Evolutionary conservation across 73 alveolate genomes (phyloP), one percentile per base, ranked within the genome.

Genomic region (Durusdinium trenchii): DNA sequence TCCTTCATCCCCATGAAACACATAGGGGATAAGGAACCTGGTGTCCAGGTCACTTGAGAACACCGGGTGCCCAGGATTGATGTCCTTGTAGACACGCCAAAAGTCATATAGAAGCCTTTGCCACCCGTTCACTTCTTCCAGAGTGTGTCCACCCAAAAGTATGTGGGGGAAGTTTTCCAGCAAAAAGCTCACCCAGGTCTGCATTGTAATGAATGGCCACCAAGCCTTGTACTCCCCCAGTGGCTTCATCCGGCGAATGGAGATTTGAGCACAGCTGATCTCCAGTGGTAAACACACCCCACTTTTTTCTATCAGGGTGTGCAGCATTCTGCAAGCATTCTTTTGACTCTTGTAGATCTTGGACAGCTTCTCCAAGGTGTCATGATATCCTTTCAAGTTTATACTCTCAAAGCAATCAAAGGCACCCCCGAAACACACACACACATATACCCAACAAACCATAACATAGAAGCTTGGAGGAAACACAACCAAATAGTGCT

Each of bases 1-100:
- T 2, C 89, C 89, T 46, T 78, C 89, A 2, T 78, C 89, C 1
- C 89, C 89, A 14, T 78, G 89, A 78, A 78, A 78, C 28, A 28
- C 35, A 30, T 78, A 78, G 35, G 89, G 89, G 1, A 46, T 16
- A 45, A 7, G 4, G 48, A 6, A 26, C 48, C 35, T 18, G 45
- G 0, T 46, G 45, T 46, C 48, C 0, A 20, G 47, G 20, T 43
- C 64, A 28, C 30, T 78, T 16, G 3, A 6, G 62, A 45, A 46
- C 6, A 78, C 1, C 45, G 9, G 40, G 30, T 45, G 89, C 64
- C 16, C 43, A 23, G 64, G 89, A 3, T 73, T 51, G 14, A 30
- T 10, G 6, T 18, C 6, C 32, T 36, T 23, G 84, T 78, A 78
- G 6, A 20, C 20, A 20, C 23, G 3, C 89, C 89, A 78, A 28